phyloP scores from a whole-genome alignment of 2,329 filamentous ascomycete genomes.

The Plectosphaerella plurivora region DNA sequence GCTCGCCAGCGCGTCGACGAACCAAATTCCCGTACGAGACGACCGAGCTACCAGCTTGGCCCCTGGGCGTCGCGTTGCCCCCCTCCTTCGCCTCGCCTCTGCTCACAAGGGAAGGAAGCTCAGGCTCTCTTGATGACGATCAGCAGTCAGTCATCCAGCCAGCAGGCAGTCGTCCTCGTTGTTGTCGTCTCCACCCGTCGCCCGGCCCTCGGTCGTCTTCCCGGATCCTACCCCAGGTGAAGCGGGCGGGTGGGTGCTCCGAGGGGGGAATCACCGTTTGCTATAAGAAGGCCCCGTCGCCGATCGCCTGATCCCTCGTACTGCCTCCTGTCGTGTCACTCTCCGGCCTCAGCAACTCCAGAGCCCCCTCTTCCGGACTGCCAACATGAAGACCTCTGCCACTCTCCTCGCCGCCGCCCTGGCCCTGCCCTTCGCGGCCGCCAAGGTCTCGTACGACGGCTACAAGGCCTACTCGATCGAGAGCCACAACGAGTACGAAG shows the following conservation, averaged over 20 bases:
- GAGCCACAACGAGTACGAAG: conserved; percentile 24
- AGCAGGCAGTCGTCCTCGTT: not conserved
- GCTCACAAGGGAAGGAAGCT: not conserved
- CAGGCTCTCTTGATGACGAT: not conserved
- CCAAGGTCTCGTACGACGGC: conserved; percentile 33
- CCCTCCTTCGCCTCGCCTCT: not conserved
- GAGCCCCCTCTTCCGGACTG: not conserved
- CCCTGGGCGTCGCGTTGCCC: not conserved
- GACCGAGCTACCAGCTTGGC: not conserved
- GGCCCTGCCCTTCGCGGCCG: not conserved
- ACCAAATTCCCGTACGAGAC: not conserved
- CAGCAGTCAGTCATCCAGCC: not conserved
- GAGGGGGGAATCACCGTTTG: not conserved
- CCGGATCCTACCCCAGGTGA: not conserved
- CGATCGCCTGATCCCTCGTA: not conserved
- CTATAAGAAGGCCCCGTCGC: not conserved
- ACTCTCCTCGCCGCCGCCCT: conserved; percentile 2
- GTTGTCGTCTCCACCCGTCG: not conserved
- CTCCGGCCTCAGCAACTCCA: not conserved
- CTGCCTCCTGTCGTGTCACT: not conserved
- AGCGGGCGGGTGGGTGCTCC: not conserved
- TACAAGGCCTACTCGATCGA: conserved; percentile 39
- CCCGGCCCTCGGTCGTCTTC: not conserved
- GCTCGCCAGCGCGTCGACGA: not conserved
- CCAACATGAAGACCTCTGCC: conserved; percentile 6